Percentiles rank a stretch among this genome's conserved stretches.
phyloP scores from a whole-genome alignment of 116 monocot genomes.

The Posidonia oceanica region DNA sequence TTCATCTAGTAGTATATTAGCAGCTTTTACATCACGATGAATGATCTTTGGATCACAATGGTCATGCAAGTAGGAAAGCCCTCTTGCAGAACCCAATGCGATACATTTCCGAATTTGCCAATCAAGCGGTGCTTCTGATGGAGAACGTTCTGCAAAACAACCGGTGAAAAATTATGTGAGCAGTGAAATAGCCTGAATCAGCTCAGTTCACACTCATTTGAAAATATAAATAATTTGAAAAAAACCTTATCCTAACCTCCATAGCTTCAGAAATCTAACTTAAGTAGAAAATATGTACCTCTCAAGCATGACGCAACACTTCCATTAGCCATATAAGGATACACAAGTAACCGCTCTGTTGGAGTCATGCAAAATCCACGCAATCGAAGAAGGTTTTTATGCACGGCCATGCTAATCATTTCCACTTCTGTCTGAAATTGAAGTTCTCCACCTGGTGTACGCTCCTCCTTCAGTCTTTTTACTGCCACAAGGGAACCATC shows the following conservation, averaged over 20 bases:
- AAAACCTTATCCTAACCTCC: background rate
- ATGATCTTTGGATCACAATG: conserved; percentile 86
- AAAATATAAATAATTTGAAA: background rate
- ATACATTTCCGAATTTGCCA: conserved; percentile 55
- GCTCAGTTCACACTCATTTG: background rate
- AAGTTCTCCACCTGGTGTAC: conserved; percentile 78
- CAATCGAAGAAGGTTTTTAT: conserved; percentile 63
- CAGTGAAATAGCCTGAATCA: background rate
- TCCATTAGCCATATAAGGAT: conserved; percentile 89
- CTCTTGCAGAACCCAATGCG: conserved; percentile 69
- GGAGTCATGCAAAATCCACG: conserved; percentile 92
- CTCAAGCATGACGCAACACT: conserved; percentile 89
- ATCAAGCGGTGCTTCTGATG: conserved; percentile 47
- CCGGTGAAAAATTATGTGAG: background rate
- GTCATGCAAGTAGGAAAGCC: conserved; percentile 76
- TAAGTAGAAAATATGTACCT: conserved; percentile 33
- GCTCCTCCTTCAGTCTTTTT: conserved; percentile 84
- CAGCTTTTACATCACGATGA: conserved; percentile 86
- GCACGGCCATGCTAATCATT: conserved; percentile 91
- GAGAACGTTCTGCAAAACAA: conserved; percentile 29
- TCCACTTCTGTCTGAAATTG: conserved; percentile 92
- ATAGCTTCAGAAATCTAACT: no score
- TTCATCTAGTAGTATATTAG: conserved; percentile 77
- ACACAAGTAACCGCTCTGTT: conserved; percentile 73
- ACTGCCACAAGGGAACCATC: conserved; percentile 88